Base-by-base conservation (phyloP, 1,139 yeast species). In the Zygosaccharomyces sapae region DNA sequence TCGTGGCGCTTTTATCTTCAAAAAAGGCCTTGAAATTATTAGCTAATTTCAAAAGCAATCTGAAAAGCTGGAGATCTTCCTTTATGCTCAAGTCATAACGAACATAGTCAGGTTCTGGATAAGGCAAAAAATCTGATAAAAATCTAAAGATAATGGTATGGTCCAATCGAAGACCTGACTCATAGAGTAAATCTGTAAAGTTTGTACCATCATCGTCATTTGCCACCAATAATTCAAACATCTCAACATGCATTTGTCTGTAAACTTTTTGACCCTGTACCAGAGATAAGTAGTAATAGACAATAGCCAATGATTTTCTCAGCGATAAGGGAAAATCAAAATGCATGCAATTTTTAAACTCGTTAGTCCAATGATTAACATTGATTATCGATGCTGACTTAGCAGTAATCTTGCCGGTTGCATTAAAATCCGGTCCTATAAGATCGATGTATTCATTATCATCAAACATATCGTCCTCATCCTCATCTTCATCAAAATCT, bases 281-380 rank as follows among this genome's bases (percentile, higher is more conserved):
- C 33, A 89, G 69, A 35, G 89, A 76, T 31, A 92, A 72, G 10
- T 87, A 79, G 61, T 81, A 90, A 61, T 81, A 90, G 1, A 88
- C 86, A 48, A 74, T 72, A 0, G 89, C 81, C 45, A 92, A 73
- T 2, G 78, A 72, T 29, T 81, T 73, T 48, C 92, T 74, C 41
- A 82, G 69, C 2, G 72, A 61, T 16, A 88, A 59, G 0, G 98
- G 97, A 73, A 92, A 75, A 46, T 84, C 86, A 59, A 86, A 83
- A 63, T 88, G 88, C 51, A 89, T 68, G 80, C 96, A 86, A 38
- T 86, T 83, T 48, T 81, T 75, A 54, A 92, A 74, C 63, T 89
- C 97, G 48, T 86, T 83, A 0, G 97, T 86, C 96, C 97, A 90
- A 52, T 86, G 87, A 47, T 84, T 76, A 6, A 87, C 83, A 38